Evolutionary conservation across 2,329 filamentous ascomycete genomes (phyloP).

Genomic region (Paracorniculantispora psalliotae): DNA sequence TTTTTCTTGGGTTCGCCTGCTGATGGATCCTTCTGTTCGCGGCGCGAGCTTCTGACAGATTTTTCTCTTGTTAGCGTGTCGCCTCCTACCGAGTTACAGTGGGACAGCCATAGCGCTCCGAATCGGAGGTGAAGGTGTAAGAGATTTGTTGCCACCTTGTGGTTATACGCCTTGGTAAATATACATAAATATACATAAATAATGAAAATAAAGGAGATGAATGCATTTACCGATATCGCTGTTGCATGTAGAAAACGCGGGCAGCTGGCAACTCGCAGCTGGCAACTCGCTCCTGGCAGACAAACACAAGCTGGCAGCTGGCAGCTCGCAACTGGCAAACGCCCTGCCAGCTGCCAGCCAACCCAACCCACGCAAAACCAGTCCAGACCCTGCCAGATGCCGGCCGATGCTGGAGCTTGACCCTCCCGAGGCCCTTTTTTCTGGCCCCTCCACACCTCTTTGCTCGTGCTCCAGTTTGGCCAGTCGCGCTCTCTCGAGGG

Average conservation of each 20-base stretch:
- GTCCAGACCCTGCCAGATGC: not conserved
- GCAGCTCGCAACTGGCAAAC: not conserved
- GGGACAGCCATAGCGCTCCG: not conserved
- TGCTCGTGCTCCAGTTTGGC: not conserved
- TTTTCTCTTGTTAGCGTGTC: not conserved
- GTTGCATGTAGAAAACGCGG: no score
- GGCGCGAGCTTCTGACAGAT: conserved; percentile 2
- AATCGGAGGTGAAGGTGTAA: not conserved
- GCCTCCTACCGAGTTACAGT: not conserved
- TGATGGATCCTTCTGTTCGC: not conserved
- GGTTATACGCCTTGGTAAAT: no score
- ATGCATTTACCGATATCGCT: no score
- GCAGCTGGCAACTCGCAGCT: not conserved
- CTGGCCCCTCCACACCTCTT: conserved; percentile 1
- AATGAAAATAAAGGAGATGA: no score
- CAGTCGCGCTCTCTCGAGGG: not conserved
- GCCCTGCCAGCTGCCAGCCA: not conserved
- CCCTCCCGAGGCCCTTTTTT: conserved; percentile 4
- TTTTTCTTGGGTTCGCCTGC: not conserved
- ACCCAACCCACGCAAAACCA: not conserved
- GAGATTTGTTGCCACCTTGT: no score
- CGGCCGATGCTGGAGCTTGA: conserved; percentile 2
- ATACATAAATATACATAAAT: no score
- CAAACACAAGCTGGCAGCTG: not conserved
- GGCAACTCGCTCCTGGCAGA: not conserved